phyloP scores from a whole-genome alignment of 2,329 filamentous ascomycete species.

The Septoria linicola region DNA sequence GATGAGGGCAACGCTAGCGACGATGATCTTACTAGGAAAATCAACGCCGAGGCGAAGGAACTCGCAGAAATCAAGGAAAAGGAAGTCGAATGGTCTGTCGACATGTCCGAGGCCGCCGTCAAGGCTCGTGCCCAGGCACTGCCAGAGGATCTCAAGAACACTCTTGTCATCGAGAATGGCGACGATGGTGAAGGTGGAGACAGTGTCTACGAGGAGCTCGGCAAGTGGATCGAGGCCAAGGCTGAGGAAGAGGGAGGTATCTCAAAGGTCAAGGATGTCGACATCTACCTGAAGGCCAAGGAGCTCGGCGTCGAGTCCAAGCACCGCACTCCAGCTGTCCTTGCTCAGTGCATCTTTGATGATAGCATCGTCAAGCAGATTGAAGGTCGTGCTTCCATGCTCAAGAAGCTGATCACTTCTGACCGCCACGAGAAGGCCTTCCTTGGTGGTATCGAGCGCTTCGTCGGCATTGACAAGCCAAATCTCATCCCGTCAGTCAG shows the following conservation, averaged over 20 bases:
- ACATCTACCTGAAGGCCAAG: constrained; percentile 95
- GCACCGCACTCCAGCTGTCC: constrained; percentile 87
- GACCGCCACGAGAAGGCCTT: constrained; percentile 95
- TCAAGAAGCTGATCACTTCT: constrained; percentile 83
- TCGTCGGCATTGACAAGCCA: constrained; percentile 78
- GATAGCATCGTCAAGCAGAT: constrained; percentile 88
- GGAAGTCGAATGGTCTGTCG: constrained; percentile 92
- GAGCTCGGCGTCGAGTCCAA: constrained; percentile 92
- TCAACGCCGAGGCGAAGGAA: constrained; percentile 66
- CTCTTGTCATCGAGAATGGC: constrained; percentile 65
- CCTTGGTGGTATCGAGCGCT: constrained; percentile 90
- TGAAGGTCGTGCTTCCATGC: constrained; percentile 74
- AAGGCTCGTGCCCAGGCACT: constrained; percentile 90
- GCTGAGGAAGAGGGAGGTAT: constrained; percentile 69
- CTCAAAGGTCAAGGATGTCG: constrained; percentile 78
- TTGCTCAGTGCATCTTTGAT: constrained; percentile 91
- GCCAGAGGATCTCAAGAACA: constrained; percentile 88
- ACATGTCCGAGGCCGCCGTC: constrained; percentile 93
- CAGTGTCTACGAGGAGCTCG: constrained; percentile 84
- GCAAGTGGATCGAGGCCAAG: constrained; percentile 85
- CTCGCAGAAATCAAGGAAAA: constrained; percentile 68
- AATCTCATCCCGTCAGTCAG: constrained; percentile 76
- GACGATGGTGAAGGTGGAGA: constrained; percentile 79
- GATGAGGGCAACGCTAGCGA: constrained; percentile 73
- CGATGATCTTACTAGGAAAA: constrained; percentile 81